These are phyloP conservation scores for Fomitopsis pulvina DNA, from an alignment of 768 basidiomycete species.

Conservation along the genomic window DNA sequence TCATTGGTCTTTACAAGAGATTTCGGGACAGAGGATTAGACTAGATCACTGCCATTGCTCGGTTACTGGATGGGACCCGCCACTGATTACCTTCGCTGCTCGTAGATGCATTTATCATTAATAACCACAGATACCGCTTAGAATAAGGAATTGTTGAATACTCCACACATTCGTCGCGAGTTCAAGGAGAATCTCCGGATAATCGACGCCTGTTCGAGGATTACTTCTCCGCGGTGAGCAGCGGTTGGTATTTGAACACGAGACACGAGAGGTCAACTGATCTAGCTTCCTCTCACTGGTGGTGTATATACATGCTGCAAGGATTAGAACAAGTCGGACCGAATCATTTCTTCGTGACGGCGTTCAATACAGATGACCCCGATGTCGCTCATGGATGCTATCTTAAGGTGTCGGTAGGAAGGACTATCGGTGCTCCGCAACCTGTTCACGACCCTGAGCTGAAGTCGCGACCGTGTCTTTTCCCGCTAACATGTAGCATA, in stretches of 20 bases:
- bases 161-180: not conserved
- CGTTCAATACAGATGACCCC: not conserved
- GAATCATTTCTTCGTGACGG: not conserved
- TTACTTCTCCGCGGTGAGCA: not conserved
- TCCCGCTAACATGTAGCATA: not conserved
- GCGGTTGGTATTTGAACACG: not conserved
- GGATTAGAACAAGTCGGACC: not conserved
- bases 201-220: not conserved
- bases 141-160: too few relatives aligned
- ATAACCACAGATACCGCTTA: too few relatives aligned
- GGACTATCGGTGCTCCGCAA: not conserved
- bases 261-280: not conserved
- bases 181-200: not conserved
- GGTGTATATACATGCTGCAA: not conserved
- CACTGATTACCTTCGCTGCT: too few relatives aligned
- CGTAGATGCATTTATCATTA: too few relatives aligned
- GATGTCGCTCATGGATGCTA: not conserved
- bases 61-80: too few relatives aligned
- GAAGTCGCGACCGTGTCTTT: not conserved
- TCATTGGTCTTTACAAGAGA: conserved; percentile 57
- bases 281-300: not conserved
- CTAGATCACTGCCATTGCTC: too few relatives aligned
- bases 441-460: not conserved
- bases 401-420: not conserved
- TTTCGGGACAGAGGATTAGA: conserved; percentile 8